Conservation (phyloP, 2,329 filamentous ascomycete species). For the Pyrenophora teres region DNA sequence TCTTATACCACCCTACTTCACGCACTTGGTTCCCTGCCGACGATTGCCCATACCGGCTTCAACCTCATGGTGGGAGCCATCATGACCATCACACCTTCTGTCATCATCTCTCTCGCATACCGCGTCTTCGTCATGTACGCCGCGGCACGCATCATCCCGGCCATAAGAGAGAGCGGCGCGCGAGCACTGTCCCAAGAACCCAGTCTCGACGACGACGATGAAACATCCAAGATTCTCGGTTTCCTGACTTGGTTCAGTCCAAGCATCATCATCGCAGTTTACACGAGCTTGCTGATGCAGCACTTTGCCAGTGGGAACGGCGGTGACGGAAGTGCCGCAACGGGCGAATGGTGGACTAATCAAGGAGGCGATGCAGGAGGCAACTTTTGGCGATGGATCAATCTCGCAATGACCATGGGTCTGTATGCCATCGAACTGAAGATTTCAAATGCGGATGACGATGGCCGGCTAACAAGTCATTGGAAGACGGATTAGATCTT, state of each 20-base stretch:
- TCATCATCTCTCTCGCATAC: conserved; percentile 93
- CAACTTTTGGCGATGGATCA: conserved; percentile 92
- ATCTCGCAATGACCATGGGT: conserved; percentile 84
- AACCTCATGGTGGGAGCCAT: conserved; percentile 89
- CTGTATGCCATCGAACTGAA: conserved; percentile 91
- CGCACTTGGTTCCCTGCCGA: conserved; percentile 79
- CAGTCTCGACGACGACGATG: conserved; percentile 81
- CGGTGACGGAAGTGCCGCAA: conserved; percentile 51
- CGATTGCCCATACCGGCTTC: conserved; percentile 79
- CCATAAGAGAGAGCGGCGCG: conserved; percentile 84
- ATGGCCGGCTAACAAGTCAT: conserved; percentile 73
- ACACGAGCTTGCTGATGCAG: conserved; percentile 92
- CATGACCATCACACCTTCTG: conserved; percentile 92
- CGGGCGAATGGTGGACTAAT: conserved; percentile 78
- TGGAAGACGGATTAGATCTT: conserved; percentile 84
- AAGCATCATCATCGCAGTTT: conserved; percentile 91
- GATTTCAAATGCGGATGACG: conserved; percentile 79
- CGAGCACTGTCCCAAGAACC: conserved; percentile 82
- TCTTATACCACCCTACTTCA: conserved; percentile 92
- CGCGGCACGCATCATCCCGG: conserved; percentile 92
- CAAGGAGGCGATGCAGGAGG: conserved; percentile 81
- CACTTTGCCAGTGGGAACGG: conserved; percentile 76
- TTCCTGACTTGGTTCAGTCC: conserved; percentile 94
- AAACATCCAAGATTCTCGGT: conserved; percentile 77
- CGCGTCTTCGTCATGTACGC: conserved; percentile 94